Conservation (phyloP, 805 yeast species). For the Cyberlindnera sargentensis region DNA sequence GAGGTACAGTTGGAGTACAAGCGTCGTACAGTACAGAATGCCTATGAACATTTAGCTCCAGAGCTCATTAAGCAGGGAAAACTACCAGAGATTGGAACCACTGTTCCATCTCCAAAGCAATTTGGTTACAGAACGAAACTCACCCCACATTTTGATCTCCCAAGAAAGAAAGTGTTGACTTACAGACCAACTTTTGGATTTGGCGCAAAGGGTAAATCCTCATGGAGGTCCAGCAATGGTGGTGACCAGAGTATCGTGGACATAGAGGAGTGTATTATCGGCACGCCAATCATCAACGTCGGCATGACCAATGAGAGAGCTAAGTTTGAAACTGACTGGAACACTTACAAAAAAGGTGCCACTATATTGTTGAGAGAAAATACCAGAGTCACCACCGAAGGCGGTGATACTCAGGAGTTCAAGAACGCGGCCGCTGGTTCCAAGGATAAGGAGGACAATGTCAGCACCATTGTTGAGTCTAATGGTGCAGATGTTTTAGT, state of each 20-base stretch:
- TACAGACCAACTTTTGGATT: constrained; percentile 76
- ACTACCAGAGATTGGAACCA: constrained; percentile 56
- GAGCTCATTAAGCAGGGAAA: constrained; percentile 32
- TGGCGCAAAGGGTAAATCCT: constrained; percentile 76
- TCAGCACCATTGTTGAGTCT: constrained; percentile 28
- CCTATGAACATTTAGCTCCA: constrained; percentile 74
- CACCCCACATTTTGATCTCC: constrained; percentile 91
- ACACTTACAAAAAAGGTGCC: constrained; percentile 65
- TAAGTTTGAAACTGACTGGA: constrained; percentile 39
- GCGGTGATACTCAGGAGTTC: constrained; percentile 23
- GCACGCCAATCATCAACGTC: constrained; percentile 67
- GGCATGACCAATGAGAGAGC: constrained; percentile 69
- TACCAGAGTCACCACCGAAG: constrained; percentile 33
- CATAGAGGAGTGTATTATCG: constrained; percentile 90
- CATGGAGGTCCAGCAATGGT: constrained; percentile 51
- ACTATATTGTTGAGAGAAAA: constrained; percentile 81
- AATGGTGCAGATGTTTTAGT: constrained; percentile 28
- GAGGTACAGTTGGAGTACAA: constrained; percentile 67
- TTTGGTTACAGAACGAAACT: constrained; percentile 83
- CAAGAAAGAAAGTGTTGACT: constrained; percentile 39
- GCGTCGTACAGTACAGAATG: constrained; percentile 67
- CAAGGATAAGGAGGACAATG: constrained; percentile 29
- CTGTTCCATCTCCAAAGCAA: constrained; percentile 71
- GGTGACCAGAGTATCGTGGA: constrained; percentile 68
- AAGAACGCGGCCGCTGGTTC: constrained; percentile 40